These are phyloP conservation scores for Gynochthodes officinalis DNA, from an alignment of 257 asterid genomes.

Conservation along the genomic window DNA sequence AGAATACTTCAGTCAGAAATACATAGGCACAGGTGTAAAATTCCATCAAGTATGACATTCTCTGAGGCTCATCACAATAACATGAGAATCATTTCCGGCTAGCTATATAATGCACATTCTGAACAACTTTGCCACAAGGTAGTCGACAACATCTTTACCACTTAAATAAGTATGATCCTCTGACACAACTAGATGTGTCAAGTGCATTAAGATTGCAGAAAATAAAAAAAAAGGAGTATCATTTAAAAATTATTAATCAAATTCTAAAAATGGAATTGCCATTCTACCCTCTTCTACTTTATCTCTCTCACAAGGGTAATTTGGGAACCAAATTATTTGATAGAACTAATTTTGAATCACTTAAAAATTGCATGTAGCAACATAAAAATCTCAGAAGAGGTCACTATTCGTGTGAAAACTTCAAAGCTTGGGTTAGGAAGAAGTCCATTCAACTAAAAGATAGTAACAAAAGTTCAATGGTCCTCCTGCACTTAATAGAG, in stretches of 20 bases:
- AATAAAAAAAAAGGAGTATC: not conserved
- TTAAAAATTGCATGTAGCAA: no score
- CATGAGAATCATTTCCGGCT: not conserved
- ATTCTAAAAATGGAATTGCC: not conserved
- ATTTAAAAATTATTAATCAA: not conserved
- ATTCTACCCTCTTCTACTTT: no score
- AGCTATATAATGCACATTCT: not conserved
- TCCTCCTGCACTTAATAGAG: not conserved
- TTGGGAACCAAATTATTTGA: not conserved
- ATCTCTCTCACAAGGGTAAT: no score
- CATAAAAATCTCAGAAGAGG: not conserved
- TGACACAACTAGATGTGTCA: not conserved
- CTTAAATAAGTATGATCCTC: not conserved
- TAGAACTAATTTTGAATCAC: not conserved
- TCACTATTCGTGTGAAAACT: no score
- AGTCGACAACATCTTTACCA: not conserved
- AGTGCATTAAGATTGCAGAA: not conserved
- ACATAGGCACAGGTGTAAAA: not conserved
- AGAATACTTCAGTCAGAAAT: slow-evolving; percentile 17
- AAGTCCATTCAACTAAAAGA: not conserved
- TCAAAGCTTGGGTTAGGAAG: not conserved
- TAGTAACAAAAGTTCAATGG: not conserved
- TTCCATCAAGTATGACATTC: not conserved
- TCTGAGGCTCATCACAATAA: not conserved
- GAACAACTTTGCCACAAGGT: not conserved